Evolutionary conservation across 2,329 filamentous ascomycete genomes (phyloP), one percentile per base, ranked within the genome.

Genomic region (Triangularia verruculosa): DNA sequence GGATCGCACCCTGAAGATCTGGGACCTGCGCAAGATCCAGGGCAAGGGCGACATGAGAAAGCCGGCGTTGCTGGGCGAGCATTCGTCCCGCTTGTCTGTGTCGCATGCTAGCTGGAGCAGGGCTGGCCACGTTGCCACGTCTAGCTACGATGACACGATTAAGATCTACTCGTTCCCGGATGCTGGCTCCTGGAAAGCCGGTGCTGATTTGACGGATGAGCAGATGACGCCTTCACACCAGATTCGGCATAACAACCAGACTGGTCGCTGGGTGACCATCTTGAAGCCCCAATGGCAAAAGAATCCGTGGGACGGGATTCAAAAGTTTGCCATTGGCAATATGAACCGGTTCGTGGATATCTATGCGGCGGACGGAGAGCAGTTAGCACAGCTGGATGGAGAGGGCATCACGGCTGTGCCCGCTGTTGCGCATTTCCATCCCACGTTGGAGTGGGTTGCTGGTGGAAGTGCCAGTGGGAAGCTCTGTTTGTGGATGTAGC

Each of bases 331-430:
- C 24, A 94, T 99, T 63, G 95, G 92, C 1, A 99, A 98, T 70
- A 98, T 98, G 95, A 97, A 96, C 73, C 87, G 95, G 1, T 98
- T 97, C 70, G 92, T 98, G 1, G 95, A 99, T 72, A 85, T 99
- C 0, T 99, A 90, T 74, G 90, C 89, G 0, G 83, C 87, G 0
- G 85, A 90, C 57, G 95, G 95, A 0, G 89, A 92, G 71, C 94
- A 98, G 74, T 78, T 99, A 3, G 94, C 91, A 0, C 94, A 98
- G 75, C 77, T 96, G 0, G 92, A 89, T 1, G 92, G 93, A 0
- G 92, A 96, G 0, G 91, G 90, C 0, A 96, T 99, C 70, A 97
- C 93, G 0, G 95, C 95, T 6, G 95, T 99, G 3, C 95, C 95
- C 2, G 92, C 95, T 0, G 95, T 96, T 0, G 91, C 93, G 0